These are phyloP conservation scores for Paulownia fortunei DNA, from an alignment of 257 asterid species.

Conservation along the genomic window DNA sequence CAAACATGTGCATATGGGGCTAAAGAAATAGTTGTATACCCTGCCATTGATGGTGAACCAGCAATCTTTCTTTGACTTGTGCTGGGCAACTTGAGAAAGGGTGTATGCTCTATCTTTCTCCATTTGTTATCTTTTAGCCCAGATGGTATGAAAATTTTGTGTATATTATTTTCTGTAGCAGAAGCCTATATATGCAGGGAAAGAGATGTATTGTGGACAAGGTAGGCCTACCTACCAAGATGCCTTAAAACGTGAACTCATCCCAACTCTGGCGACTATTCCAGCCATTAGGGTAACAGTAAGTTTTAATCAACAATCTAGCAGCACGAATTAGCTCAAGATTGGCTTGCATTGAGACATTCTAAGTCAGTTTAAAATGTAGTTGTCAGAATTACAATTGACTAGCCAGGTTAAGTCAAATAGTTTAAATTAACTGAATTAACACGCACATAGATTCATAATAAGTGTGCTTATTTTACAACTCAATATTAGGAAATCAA, in stretches of 20 bases:
- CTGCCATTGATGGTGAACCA: slow-evolving; percentile 51
- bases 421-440: no score
- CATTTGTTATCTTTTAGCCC: slow-evolving; percentile 15
- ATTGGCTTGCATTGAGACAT: no score
- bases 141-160: not conserved
- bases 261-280: no score
- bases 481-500: no score
- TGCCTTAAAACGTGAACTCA: not conserved
- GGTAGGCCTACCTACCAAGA: not conserved
- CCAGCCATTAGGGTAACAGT: no score
- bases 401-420: no score
- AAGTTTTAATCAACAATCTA: no score
- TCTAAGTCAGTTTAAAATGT: no score
- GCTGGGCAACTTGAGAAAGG: slow-evolving; percentile 41
- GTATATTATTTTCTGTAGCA: not conserved
- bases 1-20: not conserved
- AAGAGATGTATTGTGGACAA: not conserved
- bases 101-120: slow-evolving; percentile 32
- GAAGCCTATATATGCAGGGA: not conserved
- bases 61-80: slow-evolving; percentile 45
- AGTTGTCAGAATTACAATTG: no score
- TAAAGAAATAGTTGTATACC: slow-evolving; percentile 12
- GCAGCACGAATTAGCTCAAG: no score
- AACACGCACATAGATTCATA: no score
- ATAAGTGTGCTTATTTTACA: no score